A percentile compares a stretch with the other conserved stretches of the same genome.
phyloP scores from a whole-genome alignment of 441 rosid genomes.

The Populus hybrid region DNA sequence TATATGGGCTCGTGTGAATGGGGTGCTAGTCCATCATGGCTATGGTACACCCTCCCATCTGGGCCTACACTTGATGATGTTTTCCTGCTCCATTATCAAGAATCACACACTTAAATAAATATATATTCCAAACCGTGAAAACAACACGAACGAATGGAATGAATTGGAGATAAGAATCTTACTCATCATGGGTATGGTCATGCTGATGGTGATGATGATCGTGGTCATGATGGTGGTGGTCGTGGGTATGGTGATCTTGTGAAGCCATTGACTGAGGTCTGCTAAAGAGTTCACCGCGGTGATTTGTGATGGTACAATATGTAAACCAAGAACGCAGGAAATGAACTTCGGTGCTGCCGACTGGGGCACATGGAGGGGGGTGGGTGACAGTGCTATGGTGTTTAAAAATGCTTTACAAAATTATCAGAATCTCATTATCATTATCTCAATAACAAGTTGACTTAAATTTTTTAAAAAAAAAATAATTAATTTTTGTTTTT shows the following conservation, averaged over 20 bases:
- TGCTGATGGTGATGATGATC: slow-evolving; percentile 19
- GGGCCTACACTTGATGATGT: slow-evolving; percentile 61
- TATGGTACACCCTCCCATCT: slow-evolving; percentile 83
- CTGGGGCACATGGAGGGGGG: neutral
- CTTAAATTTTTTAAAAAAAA: too few species aligned
- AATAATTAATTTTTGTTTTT: too few species aligned
- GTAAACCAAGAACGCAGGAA: neutral
- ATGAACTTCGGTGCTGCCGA: neutral
- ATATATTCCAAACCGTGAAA: neutral
- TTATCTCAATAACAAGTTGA: too few species aligned
- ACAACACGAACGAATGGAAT: neutral
- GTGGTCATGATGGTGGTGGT: slow-evolving; percentile 28
- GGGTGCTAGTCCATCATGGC: slow-evolving; percentile 96
- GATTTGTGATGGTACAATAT: too few species aligned
- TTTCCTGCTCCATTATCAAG: slow-evolving; percentile 25
- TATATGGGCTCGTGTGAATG: slow-evolving; percentile 97
- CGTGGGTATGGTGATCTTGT: slow-evolving; percentile 27
- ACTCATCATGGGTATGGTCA: slow-evolving; percentile 33
- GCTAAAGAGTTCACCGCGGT: neutral
- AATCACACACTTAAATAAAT: neutral
- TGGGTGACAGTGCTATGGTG: too few species aligned
- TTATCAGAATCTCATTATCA: too few species aligned
- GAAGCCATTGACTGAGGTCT: slow-evolving; percentile 52
- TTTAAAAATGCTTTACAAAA: too few species aligned
- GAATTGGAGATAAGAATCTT: slow-evolving; percentile 1